Evolutionary conservation across 1,139 yeast genomes (phyloP), one percentile per base, ranked within the genome.

Genomic region (Debaryomycetaceae sp.): DNA sequence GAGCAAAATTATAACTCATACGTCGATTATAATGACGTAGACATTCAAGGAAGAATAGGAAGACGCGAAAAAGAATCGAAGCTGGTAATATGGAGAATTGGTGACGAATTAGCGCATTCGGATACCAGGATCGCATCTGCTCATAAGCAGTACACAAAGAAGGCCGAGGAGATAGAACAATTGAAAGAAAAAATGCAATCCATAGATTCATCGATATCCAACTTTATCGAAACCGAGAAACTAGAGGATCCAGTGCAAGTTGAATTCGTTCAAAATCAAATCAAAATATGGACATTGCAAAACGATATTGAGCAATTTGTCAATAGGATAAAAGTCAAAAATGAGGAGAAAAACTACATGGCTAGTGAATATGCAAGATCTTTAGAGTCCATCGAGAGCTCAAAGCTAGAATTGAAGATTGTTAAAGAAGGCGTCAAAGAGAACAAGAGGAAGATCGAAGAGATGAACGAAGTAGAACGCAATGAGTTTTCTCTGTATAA

Each of bases 331-430:
- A 44, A 71, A 56, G 45, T 73, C 60, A 57, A 70, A 64, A 53
- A 61, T 45, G 59, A 73, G 33, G 97, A 89, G 54, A 78, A 75
- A 46, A 78, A 70, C 43, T 89, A 87, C 59, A 84, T 86, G 80
- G 64, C 71, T 7, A 71, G 70, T 36, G 96, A 90, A 60, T 78
- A 82, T 44, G 73, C 72, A 41, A 78, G 83, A 48, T 88, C 95
- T 0, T 58, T 69, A 2, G 63, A 67, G 6, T 78, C 91, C 0
- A 77, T 81, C 0, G 63, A 62, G 6, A 88, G 82, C 13, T 78
- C 87, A 0, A 61, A 65, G 3, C 53, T 56, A 1, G 78, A 76
- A 43, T 68, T 79, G 6, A 59, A 55, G 4, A 62, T 56, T 2
- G 53, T 72, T n/a, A 57, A 63, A 37, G 41, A 50, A 24, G 55